phyloP scores from a whole-genome alignment of 169 alveolate species.

The Eimeria falciformis region DNA sequence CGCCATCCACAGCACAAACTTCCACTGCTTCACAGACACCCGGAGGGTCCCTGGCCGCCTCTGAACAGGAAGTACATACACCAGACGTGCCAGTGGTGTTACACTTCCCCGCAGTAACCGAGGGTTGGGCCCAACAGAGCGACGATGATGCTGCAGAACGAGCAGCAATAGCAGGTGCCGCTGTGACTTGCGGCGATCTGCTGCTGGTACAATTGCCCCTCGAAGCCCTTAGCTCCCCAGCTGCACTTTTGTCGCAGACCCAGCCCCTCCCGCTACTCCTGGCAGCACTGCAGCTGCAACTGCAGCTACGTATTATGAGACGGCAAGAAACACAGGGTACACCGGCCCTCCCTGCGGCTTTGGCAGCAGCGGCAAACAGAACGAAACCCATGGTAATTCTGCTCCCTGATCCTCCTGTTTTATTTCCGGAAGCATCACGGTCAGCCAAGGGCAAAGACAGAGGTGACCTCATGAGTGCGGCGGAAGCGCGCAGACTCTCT shows the following conservation, averaged over 20 bases:
- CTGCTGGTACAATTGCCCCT: constrained; percentile 51
- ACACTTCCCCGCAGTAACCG: constrained; percentile 33
- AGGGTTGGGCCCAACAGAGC: constrained; percentile 23
- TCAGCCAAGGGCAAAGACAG: not conserved
- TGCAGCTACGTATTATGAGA: constrained; percentile 32
- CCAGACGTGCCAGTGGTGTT: constrained; percentile 9
- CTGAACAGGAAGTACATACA: not conserved
- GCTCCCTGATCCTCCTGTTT: not conserved
- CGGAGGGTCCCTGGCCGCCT: not conserved
- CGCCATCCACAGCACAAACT: not conserved
- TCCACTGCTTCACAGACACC: not conserved
- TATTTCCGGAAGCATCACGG: not conserved
- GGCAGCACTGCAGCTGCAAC: constrained; percentile 37
- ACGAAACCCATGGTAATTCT: constrained; percentile 41
- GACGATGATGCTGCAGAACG: constrained; percentile 28
- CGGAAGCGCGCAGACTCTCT: not conserved
- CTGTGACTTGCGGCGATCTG: constrained; percentile 63
- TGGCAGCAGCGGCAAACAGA: constrained; percentile 46
- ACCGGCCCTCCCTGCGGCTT: not conserved
- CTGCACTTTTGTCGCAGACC: constrained; percentile 27
- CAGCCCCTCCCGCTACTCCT: constrained; percentile 56
- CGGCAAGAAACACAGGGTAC: not conserved
- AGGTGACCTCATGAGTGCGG: not conserved
- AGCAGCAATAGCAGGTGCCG: constrained; percentile 55
- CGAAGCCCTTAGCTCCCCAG: constrained; percentile 23